Base-by-base conservation (phyloP, 177 flowering plant species). In the Vitis hybrid region DNA sequence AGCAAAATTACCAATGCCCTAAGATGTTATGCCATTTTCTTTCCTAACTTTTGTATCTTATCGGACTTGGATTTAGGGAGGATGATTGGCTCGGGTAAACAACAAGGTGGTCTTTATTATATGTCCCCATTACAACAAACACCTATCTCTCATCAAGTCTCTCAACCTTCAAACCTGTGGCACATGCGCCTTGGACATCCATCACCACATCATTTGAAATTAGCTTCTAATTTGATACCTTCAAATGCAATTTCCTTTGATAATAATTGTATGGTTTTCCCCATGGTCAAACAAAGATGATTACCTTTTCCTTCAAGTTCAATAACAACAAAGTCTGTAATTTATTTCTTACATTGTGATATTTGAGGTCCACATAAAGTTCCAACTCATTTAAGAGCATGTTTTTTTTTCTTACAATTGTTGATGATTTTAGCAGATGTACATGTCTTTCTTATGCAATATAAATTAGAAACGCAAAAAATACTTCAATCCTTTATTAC, bases 101-200 rank as follows among this genome's bases (percentile, higher is more conserved):
- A 51, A 17, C 70, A 14, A 17, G 63, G 27, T 67, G 70, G 70
- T 67, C 52, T 67, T 32, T 67, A 67, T 70, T 17, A 52, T 2
- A 52, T 62, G 60, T 9, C 66, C 4, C 50, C 3, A 3, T 53
- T 62, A 24, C 61, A 54, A 63, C 51, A 20, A 50, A 67, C 18
- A 32, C 55, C 66, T 10, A 20, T 14, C 24, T 14, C 52, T 60
- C 14, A 54, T 20, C 76, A 73, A 66, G 41, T 53, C 10, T 73
- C 54, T 48, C 54, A n/a, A 1, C 7, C 61, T 1, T 8, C 48
- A 1, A 63, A 35, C n/a, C 11, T 56, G 9, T 73, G 72, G 74
- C 74, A 76, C 11, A 71, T 54, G 62, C 53, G 68, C 5, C 67
- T 71, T 48, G 78, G 71, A 41, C 71, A 76, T 56, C 68, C 71